Conservation (phyloP, 768 basidiomycete genomes). For the Termitomyces eurrhizus region DNA sequence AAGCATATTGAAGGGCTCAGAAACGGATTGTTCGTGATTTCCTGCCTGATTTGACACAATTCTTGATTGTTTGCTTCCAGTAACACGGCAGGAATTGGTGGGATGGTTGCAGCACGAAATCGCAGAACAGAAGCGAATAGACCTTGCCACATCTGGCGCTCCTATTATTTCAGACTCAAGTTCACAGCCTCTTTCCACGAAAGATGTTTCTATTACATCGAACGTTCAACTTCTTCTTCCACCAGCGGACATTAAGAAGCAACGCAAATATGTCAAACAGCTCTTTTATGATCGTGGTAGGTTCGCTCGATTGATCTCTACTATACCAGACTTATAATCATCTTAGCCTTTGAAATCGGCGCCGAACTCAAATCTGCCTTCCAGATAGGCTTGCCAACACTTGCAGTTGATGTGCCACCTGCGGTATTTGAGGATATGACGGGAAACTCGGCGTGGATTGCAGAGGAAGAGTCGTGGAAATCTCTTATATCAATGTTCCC, state of each 20-base stretch:
- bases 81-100: slow-evolving; percentile 65
- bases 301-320: slow-evolving; percentile 5
- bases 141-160: slow-evolving; percentile 60
- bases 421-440: slow-evolving; percentile 61
- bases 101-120: slow-evolving; percentile 75
- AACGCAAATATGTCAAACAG: slow-evolving; percentile 67
- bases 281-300: slow-evolving; percentile 66
- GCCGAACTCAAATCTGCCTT: slow-evolving; percentile 55
- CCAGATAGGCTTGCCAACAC: slow-evolving; percentile 56
- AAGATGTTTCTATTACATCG: slow-evolving; percentile 31
- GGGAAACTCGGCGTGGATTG: slow-evolving; percentile 57
- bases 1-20: slow-evolving; percentile 75
- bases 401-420: slow-evolving; percentile 69
- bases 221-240: slow-evolving; percentile 67
- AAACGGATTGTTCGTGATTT: slow-evolving; percentile 57
- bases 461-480: slow-evolving; percentile 77
- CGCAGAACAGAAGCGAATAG: slow-evolving; percentile 73
- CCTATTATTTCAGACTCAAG: slow-evolving; percentile 36
- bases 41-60: background rate
- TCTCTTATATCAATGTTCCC: slow-evolving; percentile 51
- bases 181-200: slow-evolving; percentile 30
- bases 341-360: slow-evolving; percentile 59
- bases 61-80: slow-evolving; percentile 17
- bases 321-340: background rate
- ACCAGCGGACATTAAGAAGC: slow-evolving; percentile 69